Base-by-base conservation (phyloP, 306 rosid species). In the Rosa persica region DNA sequence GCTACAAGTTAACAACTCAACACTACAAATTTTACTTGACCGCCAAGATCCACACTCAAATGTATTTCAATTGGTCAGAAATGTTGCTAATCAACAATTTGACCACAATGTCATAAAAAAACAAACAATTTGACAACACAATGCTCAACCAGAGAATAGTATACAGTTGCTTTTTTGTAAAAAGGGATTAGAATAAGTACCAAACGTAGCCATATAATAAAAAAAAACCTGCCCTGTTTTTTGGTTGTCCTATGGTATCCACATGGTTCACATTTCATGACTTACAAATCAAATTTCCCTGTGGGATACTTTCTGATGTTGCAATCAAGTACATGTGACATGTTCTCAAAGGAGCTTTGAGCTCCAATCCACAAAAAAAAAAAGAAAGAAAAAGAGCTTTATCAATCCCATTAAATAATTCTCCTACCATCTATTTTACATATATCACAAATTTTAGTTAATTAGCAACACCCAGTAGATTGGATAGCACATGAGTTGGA, bases 401-500 rank as follows among this genome's bases (percentile, higher is more conserved):
- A 15, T 0, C 22, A 34, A 17, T 30, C 22, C 69, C 22, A 61
- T 61, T 25, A 13, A 61, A 25, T 61, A 61, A 25, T 27, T 12
- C 34, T 57, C 6, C 81, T 70, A 27, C 42, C n/a, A 51, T 51
- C n/a, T 51, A 16, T 49, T 1, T 20, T 43, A 20, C 68, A 30
- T 70, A 49, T 36, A 69, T 5, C 6, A 4, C 16, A 40, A 5
- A 1, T 20, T 42, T 4, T 68, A 68, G 30, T 42, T 11, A 43
- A 49, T 66, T 34, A 34, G 40, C 9, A n/a, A 47, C 49, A 20
- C 3, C n/a, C 16, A 16, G 74, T 47, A 8, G 22, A 67, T 40
- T 40, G 72, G 49, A 40, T 39, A 23, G 55, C 74, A 70, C 74
- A 44, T 70, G 40, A 25, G 20, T 70, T 69, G 19, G 55, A 70